These are phyloP conservation scores for Ceratobasidium sp. DNA, from an alignment of 1,284 basidiomycete genomes.

Conservation along the genomic window DNA sequence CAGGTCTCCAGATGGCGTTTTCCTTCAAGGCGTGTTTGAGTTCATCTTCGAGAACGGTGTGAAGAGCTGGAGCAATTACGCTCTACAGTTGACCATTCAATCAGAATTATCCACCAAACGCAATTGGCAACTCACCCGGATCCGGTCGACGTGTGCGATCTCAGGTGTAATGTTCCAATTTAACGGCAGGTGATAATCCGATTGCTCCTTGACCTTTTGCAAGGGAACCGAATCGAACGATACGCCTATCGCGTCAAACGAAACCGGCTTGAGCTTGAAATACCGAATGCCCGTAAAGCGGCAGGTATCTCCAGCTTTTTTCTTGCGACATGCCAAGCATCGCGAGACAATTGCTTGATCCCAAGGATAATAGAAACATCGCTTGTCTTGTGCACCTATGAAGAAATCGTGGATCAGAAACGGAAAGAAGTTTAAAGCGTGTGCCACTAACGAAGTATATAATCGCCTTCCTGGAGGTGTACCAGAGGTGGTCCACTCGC, in stretches of 20 bases:
- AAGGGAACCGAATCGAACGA: slow-evolving; percentile 23
- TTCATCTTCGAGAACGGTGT: slow-evolving; percentile 79
- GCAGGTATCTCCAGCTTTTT: slow-evolving; percentile 41
- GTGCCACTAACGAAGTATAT: slow-evolving; percentile 19
- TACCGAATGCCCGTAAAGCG: slow-evolving; percentile 31
- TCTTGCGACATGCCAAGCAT: slow-evolving; percentile 30
- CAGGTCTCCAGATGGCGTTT: slow-evolving; percentile 76
- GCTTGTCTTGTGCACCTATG: slow-evolving; percentile 16
- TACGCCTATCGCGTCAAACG: slow-evolving; percentile 4
- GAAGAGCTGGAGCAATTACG: slow-evolving; percentile 77
- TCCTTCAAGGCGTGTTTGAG: slow-evolving; percentile 73
- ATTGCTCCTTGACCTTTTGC: background rate
- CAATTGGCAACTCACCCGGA: slow-evolving; percentile 16
- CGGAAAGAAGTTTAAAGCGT: background rate
- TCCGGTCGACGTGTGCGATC: slow-evolving; percentile 26
- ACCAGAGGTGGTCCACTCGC: background rate
- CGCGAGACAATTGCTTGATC: slow-evolving; percentile 27
- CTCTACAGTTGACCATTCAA: slow-evolving; percentile 58
- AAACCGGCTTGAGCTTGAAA: slow-evolving; percentile 5
- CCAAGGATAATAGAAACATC: slow-evolving; percentile 27
- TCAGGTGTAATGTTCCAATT: slow-evolving; percentile 31
- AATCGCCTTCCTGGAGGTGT: slow-evolving; percentile 24
- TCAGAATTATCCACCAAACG: background rate
- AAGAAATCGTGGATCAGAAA: background rate
- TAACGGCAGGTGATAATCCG: slow-evolving; percentile 15